Evolutionary conservation across 2,329 filamentous ascomycete species (phyloP), one percentile per base, ranked within the genome.

Genomic region (Fusarium goolgardi): DNA sequence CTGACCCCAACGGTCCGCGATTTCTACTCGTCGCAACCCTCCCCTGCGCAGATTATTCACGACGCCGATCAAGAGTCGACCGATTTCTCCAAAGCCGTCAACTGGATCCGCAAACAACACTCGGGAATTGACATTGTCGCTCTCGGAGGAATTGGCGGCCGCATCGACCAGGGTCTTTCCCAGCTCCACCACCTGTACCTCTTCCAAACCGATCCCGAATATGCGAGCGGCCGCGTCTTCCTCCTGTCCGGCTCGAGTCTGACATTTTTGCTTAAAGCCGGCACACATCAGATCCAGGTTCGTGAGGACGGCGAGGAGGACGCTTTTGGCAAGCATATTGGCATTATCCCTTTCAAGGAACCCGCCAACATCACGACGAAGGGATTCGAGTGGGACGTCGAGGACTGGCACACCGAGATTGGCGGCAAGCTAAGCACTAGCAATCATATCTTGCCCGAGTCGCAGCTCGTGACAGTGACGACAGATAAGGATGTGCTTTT

Each of bases 371-470:
- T 99, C 71, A 90, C 88, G 10, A 96, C 93, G 0, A 80, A 83
- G 16, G 96, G 96, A 0, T 82, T 98, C 21, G 90, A 97, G 76
- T 99, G 96, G 96, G 94, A 99, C 79, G 92, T 99, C 2, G 76
- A 84, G 61, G 83, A 93, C 63, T 97, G 95, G 94, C 80, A 86
- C 69, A 97, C 91, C 1, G 83, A 86, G 73, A 91, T 96, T 75
- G 91, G 91, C 10, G 90, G 88, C 1, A 84, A 86, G 69, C 75
- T 95, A 61, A 94, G 91, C 76, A 95, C 92, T 59, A 96, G 92
- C 78, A 96, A 96, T 78, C 90, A 93, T 73, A 86, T 94, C 27
- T 71, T 85, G 63, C 85, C 85, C 0, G 81, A 82, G 46, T 86
- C 85, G 6, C 82, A 84, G 50, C 84, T 88, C 6, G 85, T 94